phyloP scores from a whole-genome alignment of 352 stramenopile genomes.

The Sclerospora graminicola region DNA sequence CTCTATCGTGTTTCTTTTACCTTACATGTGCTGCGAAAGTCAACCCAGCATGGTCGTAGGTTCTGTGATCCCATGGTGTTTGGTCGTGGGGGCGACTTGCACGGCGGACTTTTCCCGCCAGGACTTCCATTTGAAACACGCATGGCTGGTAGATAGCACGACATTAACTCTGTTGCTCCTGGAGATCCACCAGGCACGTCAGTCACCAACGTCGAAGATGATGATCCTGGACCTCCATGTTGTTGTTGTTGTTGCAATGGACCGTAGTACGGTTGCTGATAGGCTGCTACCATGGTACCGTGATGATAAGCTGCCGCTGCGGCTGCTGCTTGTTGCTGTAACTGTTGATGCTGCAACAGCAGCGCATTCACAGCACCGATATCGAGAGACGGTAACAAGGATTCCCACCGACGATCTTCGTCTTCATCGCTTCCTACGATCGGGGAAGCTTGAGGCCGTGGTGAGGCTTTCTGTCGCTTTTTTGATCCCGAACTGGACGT shows the following conservation, averaged over 20 bases:
- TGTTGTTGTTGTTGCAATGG: slow-evolving; percentile 2
- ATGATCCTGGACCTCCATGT: neutral
- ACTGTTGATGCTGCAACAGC: slow-evolving; percentile 23
- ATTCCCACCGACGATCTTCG: slow-evolving; percentile 26
- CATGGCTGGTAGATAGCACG: slow-evolving; percentile 8
- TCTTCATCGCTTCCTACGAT: slow-evolving; percentile 15
- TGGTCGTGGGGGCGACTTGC: slow-evolving; percentile 17
- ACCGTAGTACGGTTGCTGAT: slow-evolving; percentile 26
- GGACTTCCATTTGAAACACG: slow-evolving; percentile 15
- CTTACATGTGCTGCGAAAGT: slow-evolving; percentile 14
- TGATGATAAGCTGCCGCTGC: slow-evolving; percentile 20
- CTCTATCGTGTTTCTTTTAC: slow-evolving; percentile 18
- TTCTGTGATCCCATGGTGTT: neutral
- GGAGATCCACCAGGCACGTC: slow-evolving; percentile 7
- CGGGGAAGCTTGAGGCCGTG: slow-evolving; percentile 9
- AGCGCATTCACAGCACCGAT: slow-evolving; percentile 15
- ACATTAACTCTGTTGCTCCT: slow-evolving; percentile 3
- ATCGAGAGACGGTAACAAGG: slow-evolving; percentile 23
- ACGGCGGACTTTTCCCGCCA: slow-evolving; percentile 8
- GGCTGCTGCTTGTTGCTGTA: slow-evolving; percentile 23
- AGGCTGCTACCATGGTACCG: slow-evolving; percentile 18
- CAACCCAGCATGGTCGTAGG: slow-evolving; percentile 2
- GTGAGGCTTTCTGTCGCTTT: slow-evolving; percentile 13
- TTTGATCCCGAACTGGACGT: slow-evolving; percentile 9
- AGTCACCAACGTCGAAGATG: slow-evolving; percentile 4